phyloP scores from a whole-genome alignment of 768 basidiomycete genomes.

The Auriscalpium microsporum region DNA sequence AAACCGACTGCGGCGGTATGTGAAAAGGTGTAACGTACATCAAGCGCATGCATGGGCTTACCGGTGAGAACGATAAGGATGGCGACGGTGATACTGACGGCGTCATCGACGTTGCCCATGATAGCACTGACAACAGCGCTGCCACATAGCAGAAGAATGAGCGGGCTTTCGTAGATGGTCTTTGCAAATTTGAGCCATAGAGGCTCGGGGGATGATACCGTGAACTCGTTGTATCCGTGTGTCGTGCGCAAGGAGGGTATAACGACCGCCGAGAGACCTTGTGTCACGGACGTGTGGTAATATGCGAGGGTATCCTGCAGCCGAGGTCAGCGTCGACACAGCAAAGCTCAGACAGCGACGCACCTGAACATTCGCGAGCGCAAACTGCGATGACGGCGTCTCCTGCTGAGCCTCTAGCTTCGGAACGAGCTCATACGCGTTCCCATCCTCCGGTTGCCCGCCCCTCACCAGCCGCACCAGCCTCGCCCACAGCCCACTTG shows the following conservation, averaged over 20 bases:
- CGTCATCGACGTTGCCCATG: slow-evolving; percentile 96
- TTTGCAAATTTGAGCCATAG: slow-evolving; percentile 83
- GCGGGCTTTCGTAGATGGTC: slow-evolving; percentile 90
- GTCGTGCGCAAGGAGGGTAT: slow-evolving; percentile 54
- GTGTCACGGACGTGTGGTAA: slow-evolving; percentile 53
- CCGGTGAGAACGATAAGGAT: slow-evolving; percentile 91
- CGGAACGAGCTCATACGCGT: slow-evolving; percentile 27
- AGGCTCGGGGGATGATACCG: slow-evolving; percentile 75
- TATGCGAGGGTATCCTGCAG: slow-evolving; percentile 64
- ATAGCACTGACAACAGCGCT: slow-evolving; percentile 84
- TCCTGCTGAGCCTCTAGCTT: neutral
- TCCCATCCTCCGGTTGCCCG: slow-evolving; percentile 30
- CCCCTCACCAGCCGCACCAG: slow-evolving; percentile 31
- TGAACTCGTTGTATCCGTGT: slow-evolving; percentile 92
- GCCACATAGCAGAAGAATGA: slow-evolving; percentile 84
- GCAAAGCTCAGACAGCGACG: neutral
- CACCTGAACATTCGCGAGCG: neutral
- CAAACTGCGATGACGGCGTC: slow-evolving; percentile 7
- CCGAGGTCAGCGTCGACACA: neutral
- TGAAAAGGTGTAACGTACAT: neutral
- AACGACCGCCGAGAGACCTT: slow-evolving; percentile 55
- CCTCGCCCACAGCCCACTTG: slow-evolving; percentile 39
- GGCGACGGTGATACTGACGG: slow-evolving; percentile 85
- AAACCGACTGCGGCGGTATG: slow-evolving; percentile 62
- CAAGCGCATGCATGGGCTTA: slow-evolving; percentile 26